phyloP scores from a whole-genome alignment of 129 eudicot genomes.

The Tagetes patula region DNA sequence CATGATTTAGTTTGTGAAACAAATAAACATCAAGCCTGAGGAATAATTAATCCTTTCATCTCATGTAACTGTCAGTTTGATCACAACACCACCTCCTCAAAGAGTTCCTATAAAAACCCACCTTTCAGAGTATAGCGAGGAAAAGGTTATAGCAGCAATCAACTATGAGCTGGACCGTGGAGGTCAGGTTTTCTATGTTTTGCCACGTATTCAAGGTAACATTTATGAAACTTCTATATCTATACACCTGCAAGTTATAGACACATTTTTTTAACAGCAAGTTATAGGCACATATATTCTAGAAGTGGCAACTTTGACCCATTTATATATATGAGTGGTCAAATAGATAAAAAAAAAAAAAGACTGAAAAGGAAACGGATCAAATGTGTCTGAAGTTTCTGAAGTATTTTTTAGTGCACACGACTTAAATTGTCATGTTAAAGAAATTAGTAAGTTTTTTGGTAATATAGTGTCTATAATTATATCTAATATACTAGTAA shows the following conservation, averaged over 20 bases:
- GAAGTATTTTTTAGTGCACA: neutral
- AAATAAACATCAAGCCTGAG: slow-evolving; percentile 2
- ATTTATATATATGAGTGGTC: neutral
- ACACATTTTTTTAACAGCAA: no score
- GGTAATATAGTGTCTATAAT: neutral
- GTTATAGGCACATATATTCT: neutral
- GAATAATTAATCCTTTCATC: neutral
- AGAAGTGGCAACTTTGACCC: neutral
- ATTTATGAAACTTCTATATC: neutral
- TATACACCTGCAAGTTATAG: slow-evolving; percentile 3
- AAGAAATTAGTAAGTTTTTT: slow-evolving; percentile 2
- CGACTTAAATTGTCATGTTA: neutral
- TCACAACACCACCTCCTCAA: slow-evolving; percentile 96
- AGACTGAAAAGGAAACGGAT: neutral
- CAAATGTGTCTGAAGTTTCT: neutral
- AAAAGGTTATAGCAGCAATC: slow-evolving; percentile 80
- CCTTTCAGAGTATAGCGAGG: slow-evolving; percentile 76
- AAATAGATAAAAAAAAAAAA: neutral
- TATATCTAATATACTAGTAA: neutral
- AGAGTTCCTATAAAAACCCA: slow-evolving; percentile 93
- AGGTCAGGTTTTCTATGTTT: slow-evolving; percentile 97
- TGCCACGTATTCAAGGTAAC: slow-evolving; percentile 95
- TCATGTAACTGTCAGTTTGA: slow-evolving; percentile 55
- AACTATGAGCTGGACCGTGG: slow-evolving; percentile 83
- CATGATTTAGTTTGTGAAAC: slow-evolving; percentile 18